Evolutionary conservation across 306 rosid genomes (phyloP).

Genomic region (Rosa multiflora): DNA sequence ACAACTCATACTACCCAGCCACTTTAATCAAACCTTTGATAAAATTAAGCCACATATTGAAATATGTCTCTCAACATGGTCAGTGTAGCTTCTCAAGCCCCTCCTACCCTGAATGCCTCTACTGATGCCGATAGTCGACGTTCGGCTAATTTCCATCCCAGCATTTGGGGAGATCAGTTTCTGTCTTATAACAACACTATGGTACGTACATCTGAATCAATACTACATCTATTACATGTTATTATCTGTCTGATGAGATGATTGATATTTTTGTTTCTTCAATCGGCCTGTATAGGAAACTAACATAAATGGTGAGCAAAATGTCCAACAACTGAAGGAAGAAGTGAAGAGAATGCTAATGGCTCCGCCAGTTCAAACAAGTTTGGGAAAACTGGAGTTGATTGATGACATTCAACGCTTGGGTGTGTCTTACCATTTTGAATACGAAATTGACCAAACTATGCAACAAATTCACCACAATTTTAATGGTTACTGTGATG

Average conservation of each 20-base stretch:
- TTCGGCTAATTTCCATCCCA: neutral
- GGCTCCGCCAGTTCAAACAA: neutral
- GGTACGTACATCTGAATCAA: neutral
- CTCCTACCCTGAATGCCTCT: neutral
- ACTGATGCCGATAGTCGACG: neutral
- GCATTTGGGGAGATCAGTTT: conserved; percentile 4
- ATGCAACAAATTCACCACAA: neutral
- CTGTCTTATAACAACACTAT: neutral
- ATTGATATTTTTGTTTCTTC: neutral
- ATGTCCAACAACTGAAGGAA: neutral
- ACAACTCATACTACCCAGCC: neutral
- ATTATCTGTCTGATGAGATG: neutral
- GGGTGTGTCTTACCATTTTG: neutral
- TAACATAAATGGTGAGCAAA: neutral
- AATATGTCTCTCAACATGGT: neutral
- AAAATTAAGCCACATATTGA: neutral
- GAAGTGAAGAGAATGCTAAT: neutral
- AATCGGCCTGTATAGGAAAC: neutral
- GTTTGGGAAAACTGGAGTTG: neutral
- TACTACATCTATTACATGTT: neutral
- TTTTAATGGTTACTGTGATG: neutral
- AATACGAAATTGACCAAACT: neutral
- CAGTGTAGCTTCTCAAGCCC: neutral
- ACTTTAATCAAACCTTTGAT: neutral
- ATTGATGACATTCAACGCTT: neutral